Percentiles rank a stretch among this genome's conserved stretches.
phyloP scores from a whole-genome alignment of 2,329 filamentous ascomycete species.

The Mollisiaceae sp. region DNA sequence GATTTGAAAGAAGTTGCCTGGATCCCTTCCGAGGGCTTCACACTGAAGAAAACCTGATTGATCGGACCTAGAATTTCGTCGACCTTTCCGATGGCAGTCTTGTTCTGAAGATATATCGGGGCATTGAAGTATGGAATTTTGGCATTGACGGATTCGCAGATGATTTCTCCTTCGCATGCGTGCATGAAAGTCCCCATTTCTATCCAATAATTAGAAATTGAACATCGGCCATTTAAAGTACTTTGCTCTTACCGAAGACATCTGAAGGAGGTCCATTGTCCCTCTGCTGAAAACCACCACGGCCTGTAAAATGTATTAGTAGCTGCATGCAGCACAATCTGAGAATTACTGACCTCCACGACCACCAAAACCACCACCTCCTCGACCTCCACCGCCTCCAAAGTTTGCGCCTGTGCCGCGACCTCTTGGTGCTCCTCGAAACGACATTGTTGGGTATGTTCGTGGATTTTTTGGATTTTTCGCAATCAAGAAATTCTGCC shows the following conservation, averaged over 20 bases:
- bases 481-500: conserved; percentile 36
- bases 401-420: conserved; percentile 55
- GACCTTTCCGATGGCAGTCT: conserved; percentile 94
- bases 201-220: conserved; percentile 42
- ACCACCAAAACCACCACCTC: conserved; percentile 52
- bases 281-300: conserved; percentile 64
- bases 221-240: background rate
- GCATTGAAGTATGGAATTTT: conserved; percentile 99
- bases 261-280: conserved; percentile 67
- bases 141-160: conserved; percentile 92
- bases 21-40: conserved; percentile 96
- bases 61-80: conserved; percentile 97
- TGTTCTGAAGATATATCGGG: conserved; percentile 98
- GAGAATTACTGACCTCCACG: conserved; percentile 44
- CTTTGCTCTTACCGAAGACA: conserved; percentile 56
- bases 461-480: conserved; percentile 33
- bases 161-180: conserved; percentile 95
- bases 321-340: conserved; percentile 18
- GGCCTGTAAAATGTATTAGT: conserved; percentile 50
- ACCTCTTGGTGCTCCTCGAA: conserved; percentile 63
- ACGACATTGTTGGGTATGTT: conserved; percentile 47
- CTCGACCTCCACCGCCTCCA: conserved; percentile 57
- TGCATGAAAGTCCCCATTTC: conserved; percentile 97
- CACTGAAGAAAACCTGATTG: conserved; percentile 98
- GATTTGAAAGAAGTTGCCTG: conserved; percentile 92